Base-by-base conservation (phyloP, 352 stramenopile species). In the Globisporangium acanthophoron region DNA sequence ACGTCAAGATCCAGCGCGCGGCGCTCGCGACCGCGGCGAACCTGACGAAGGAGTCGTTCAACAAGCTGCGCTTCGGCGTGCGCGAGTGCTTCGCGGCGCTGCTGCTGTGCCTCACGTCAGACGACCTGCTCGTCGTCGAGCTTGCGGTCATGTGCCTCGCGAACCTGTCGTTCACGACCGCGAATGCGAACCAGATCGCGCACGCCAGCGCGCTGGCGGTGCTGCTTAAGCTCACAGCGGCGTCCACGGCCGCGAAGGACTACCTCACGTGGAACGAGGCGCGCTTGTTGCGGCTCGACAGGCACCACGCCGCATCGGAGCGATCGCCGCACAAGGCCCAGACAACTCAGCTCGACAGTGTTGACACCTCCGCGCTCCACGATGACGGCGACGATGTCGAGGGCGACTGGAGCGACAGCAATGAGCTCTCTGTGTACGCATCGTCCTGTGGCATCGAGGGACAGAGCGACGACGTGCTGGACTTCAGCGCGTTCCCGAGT, bases 11-110 rank as follows among this genome's bases (percentile, higher is more conserved):
- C 39, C 61, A 73, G 45, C 67, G 76, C 46, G 80, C 83, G 0
- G 73, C 76, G 40, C 58, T 92, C 35, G 59, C 73, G 13, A 76
- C 82, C 4, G 66, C 87, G 3, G 49, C 81, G 1, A 71, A 87
- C 61, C 58, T 90, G 9, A 92, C 80, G 4, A 85, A 83, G 16
- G 80, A 90, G 54, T 88, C 83, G 0, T 90, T 90, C 52, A 90
- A 90, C 64, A 90, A 90, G 57, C 61, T 86, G 5, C 78, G 78
- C 11, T 92, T 90, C 29, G 80, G 80, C 0, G 67, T 87, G 8
- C 61, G 64, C 9, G 74, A 84, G 44, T 86, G 80, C 43, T 58
- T 90, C 12, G 65, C 76, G 31, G 77, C 77, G 7, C 61, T 92
- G 29, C 52, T 90, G 16, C 37, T 29, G 8, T 80, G 73, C 21